Evolutionary conservation across 1,139 yeast species (phyloP).

Genomic region (Pneumocystis murina): DNA sequence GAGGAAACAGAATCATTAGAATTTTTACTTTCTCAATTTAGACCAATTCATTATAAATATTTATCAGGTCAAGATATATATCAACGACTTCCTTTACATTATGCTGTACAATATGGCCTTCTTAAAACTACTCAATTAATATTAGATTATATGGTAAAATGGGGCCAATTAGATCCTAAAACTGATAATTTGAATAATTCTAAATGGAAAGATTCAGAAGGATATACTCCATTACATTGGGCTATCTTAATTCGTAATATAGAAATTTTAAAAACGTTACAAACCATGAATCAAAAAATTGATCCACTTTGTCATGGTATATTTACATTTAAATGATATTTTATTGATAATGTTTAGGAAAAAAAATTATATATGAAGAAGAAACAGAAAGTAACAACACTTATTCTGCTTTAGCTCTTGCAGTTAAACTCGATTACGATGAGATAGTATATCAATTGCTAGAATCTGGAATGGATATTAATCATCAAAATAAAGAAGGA

Average conservation of each 20-base stretch:
- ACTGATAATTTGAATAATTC: slow-evolving; percentile 43
- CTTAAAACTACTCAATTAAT: slow-evolving; percentile 45
- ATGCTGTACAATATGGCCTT: slow-evolving; percentile 78
- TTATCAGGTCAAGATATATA: slow-evolving; percentile 59
- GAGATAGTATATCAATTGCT: slow-evolving; percentile 43
- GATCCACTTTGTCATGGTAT: slow-evolving; percentile 34
- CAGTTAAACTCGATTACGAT: slow-evolving; percentile 53
- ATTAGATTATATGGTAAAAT: slow-evolving; percentile 36
- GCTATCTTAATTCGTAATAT: slow-evolving; percentile 79
- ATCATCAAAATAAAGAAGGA: slow-evolving; percentile 46
- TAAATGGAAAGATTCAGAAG: slow-evolving; percentile 75
- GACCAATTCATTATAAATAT: slow-evolving; percentile 37
- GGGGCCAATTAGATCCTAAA: slow-evolving; percentile 33
- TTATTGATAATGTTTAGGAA: not conserved
- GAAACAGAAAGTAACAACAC: not conserved
- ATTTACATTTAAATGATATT: not conserved
- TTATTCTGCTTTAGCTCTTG: slow-evolving; percentile 21
- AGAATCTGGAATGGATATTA: slow-evolving; percentile 45
- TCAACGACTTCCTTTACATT: slow-evolving; percentile 74
- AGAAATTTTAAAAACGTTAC: not conserved
- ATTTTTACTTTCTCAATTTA: slow-evolving; percentile 40
- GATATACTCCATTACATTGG: slow-evolving; percentile 66
- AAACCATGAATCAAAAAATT: slow-evolving; percentile 34
- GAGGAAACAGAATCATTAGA: slow-evolving; percentile 41
- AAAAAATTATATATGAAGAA: not conserved